Evolutionary conservation across 129 eudicot genomes (phyloP).

Genomic region (Escallonia rubra): DNA sequence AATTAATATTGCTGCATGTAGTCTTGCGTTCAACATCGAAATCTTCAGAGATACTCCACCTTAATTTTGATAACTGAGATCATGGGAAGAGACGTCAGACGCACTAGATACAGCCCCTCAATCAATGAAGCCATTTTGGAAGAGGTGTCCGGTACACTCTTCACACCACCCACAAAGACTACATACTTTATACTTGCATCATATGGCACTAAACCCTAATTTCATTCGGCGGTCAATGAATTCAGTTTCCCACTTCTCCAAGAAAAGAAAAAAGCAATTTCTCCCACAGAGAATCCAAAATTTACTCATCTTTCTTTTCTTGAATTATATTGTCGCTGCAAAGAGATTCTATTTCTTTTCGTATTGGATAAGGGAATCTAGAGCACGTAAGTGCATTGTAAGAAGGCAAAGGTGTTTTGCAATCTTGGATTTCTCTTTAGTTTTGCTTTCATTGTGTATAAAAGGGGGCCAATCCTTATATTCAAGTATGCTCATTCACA

Average conservation of each 20-base stretch:
- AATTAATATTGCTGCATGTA: not conserved
- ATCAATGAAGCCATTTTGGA: not conserved
- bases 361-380: conserved; percentile 12
- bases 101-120: not conserved
- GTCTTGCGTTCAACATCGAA: too few species aligned
- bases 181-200: not conserved
- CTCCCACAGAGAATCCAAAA: not conserved
- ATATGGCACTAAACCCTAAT: conserved; percentile 4
- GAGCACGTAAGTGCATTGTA: not conserved
- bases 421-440: not conserved
- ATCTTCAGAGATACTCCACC: not conserved
- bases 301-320: not conserved
- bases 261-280: not conserved
- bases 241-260: not conserved
- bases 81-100: not conserved
- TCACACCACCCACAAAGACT: not conserved
- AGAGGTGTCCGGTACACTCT: not conserved
- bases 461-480: not conserved
- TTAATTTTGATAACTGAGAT: too few species aligned
- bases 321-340: not conserved
- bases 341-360: not conserved
- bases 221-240: not conserved
- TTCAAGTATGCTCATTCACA: not conserved
- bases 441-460: conserved; percentile 9
- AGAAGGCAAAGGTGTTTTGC: not conserved